A percentile compares a stretch with the other conserved stretches of the same genome.
phyloP scores from a whole-genome alignment of 768 basidiomycete species.

The Boletus edulis region DNA sequence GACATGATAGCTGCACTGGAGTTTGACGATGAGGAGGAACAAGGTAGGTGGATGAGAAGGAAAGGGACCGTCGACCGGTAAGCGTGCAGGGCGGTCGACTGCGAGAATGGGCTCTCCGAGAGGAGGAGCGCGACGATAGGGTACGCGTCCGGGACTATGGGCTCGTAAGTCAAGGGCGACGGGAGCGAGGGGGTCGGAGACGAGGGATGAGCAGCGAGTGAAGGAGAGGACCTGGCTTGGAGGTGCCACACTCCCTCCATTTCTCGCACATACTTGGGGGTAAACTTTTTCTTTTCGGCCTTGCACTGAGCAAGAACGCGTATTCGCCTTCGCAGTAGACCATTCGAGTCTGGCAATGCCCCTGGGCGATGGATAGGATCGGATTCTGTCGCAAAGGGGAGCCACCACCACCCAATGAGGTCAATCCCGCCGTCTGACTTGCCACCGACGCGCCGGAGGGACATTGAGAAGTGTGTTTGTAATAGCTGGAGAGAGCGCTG shows the following conservation, averaged over 20 bases:
- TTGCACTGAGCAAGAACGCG: slow-evolving; percentile 90
- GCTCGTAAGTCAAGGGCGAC: background rate
- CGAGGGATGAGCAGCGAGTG: background rate
- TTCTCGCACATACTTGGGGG: slow-evolving; percentile 82
- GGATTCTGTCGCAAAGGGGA: slow-evolving; percentile 41
- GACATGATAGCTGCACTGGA: background rate
- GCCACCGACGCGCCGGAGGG: slow-evolving; percentile 77
- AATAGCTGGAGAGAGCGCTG: slow-evolving; percentile 60
- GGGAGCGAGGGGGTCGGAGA: background rate
- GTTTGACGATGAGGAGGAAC: slow-evolving; percentile 7
- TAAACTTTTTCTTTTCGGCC: slow-evolving; percentile 78
- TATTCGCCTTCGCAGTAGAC: slow-evolving; percentile 45
- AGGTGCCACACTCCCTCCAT: slow-evolving; percentile 82
- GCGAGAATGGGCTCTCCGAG: slow-evolving; percentile 80
- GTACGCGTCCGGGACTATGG: background rate
- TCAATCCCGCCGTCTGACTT: slow-evolving; percentile 88
- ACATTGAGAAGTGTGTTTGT: slow-evolving; percentile 71
- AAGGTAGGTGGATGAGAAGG: slow-evolving; percentile 75
- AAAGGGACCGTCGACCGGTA: slow-evolving; percentile 77
- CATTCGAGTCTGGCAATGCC: slow-evolving; percentile 15
- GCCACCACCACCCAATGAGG: slow-evolving; percentile 91
- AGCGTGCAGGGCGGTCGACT: slow-evolving; percentile 62
- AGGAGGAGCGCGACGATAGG: slow-evolving; percentile 66
- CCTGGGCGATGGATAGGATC: background rate
- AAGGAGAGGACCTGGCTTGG: slow-evolving; percentile 2